Conservation (phyloP, 148 eudicot species). For the Chenopodium suecicum region DNA sequence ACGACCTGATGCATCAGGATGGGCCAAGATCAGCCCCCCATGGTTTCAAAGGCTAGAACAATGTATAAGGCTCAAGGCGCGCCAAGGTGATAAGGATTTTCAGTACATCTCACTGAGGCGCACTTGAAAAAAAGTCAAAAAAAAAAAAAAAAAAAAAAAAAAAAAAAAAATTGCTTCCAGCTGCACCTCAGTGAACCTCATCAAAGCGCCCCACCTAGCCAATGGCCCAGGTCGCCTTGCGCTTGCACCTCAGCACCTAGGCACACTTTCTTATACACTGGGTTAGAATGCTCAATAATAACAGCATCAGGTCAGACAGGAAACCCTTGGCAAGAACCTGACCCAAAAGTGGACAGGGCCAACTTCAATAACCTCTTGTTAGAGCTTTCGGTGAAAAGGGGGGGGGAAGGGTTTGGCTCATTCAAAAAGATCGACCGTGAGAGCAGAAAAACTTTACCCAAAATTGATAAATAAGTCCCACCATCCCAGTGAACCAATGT, state of each 20-base stretch:
- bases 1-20: not conserved
- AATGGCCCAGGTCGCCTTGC: too few species aligned
- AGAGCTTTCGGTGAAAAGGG: not conserved
- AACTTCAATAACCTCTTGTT: not conserved
- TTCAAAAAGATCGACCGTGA: not conserved
- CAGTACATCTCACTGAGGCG: too few species aligned
- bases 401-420: not conserved
- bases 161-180: too few species aligned
- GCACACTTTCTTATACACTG: too few species aligned
- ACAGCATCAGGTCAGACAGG: not conserved
- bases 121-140: too few species aligned
- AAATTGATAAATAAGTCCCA: conserved; percentile 91
- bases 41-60: not conserved
- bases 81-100: too few species aligned
- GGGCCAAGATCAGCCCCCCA: not conserved
- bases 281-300: not conserved
- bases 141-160: too few species aligned
- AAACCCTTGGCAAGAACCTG: not conserved
- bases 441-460: conserved; percentile 44
- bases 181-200: too few species aligned
- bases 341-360: not conserved
- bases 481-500: conserved; percentile 83
- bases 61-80: too few species aligned
- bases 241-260: too few species aligned
- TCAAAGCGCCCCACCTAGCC: too few species aligned